Conservation (phyloP, 78 protist species). For the Polysphondylium violaceum region DNA sequence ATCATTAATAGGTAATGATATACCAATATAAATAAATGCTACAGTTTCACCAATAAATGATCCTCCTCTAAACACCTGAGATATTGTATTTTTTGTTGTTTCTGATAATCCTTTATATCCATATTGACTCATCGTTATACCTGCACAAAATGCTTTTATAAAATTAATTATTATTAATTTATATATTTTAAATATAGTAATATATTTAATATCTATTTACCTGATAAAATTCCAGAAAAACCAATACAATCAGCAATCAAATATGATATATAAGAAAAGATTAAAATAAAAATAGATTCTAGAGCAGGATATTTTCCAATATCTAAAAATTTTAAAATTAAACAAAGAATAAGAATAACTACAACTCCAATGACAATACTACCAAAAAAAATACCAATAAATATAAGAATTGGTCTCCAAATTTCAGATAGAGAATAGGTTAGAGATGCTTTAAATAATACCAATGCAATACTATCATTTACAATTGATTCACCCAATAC, state of each 20-base stretch:
- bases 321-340: conserved; percentile 15
- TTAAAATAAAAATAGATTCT: conserved; percentile 15
- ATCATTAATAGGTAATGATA: conserved; percentile 14
- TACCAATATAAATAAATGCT: conserved; percentile 51
- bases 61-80: conserved; percentile 10
- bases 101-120: conserved; percentile 21
- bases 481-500: conserved; percentile 95
- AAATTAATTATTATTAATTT: no score
- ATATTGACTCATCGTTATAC: conserved; percentile 38
- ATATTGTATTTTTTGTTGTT: conserved; percentile 2
- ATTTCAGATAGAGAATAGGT: conserved; percentile 2
- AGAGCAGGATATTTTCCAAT: conserved; percentile 21
- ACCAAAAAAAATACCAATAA: conserved; percentile 8
- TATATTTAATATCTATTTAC: neutral
- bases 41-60: conserved; percentile 53
- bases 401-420: conserved; percentile 55
- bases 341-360: neutral
- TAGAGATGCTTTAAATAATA: conserved; percentile 63
- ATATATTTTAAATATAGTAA: no score
- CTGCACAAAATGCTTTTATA: conserved; percentile 42
- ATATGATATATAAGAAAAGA: conserved; percentile 33
- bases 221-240: conserved; percentile 53
- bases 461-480: conserved; percentile 95
- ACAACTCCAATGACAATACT: conserved; percentile 16
- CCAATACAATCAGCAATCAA: conserved; percentile 29